A percentile compares a stretch with the other conserved stretches of the same genome.
Conservation (phyloP, 495 filamentous ascomycete species). For the Massariosphaeria phaeospora region DNA sequence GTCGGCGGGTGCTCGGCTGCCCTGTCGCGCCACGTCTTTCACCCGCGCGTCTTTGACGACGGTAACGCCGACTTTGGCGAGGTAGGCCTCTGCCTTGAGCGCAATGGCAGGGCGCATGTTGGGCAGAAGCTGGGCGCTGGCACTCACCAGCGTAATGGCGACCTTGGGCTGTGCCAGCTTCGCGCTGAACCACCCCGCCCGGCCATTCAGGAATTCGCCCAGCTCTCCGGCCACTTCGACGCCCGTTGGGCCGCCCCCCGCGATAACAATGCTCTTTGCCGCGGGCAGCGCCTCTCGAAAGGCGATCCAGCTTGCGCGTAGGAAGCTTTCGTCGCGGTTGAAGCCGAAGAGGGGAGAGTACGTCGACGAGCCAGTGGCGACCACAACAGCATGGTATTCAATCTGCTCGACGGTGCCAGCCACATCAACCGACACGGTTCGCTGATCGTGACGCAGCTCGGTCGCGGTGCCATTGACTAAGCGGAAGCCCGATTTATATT, state of each 20-base stretch:
- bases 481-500: conserved; percentile 50
- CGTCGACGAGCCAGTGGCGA: conserved; percentile 25
- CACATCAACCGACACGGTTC: conserved; percentile 27
- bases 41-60: conserved; percentile 43
- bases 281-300: conserved; percentile 43
- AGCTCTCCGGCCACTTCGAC: conserved; percentile 54
- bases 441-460: conserved; percentile 41
- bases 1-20: too few species aligned
- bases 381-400: conserved; percentile 20
- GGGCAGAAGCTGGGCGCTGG: conserved; percentile 44
- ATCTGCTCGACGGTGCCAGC: conserved; percentile 5
- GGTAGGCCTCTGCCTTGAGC: conserved; percentile 41
- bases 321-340: conserved; percentile 9
- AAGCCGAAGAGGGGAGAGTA: conserved; percentile 16
- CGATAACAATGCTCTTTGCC: conserved; percentile 55
- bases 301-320: conserved; percentile 41
- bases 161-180: conserved; percentile 35
- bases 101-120: conserved; percentile 39
- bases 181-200: conserved; percentile 23
- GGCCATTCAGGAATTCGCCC: conserved; percentile 34
- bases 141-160: conserved; percentile 44
- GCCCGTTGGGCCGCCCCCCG: conserved; percentile 62
- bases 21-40: conserved; percentile 14
- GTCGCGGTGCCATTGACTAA: conserved; percentile 53
- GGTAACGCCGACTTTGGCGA: conserved; percentile 45